phyloP scores from a whole-genome alignment of 2,329 filamentous ascomycete genomes.

The Pseudocercospora cruenta region DNA sequence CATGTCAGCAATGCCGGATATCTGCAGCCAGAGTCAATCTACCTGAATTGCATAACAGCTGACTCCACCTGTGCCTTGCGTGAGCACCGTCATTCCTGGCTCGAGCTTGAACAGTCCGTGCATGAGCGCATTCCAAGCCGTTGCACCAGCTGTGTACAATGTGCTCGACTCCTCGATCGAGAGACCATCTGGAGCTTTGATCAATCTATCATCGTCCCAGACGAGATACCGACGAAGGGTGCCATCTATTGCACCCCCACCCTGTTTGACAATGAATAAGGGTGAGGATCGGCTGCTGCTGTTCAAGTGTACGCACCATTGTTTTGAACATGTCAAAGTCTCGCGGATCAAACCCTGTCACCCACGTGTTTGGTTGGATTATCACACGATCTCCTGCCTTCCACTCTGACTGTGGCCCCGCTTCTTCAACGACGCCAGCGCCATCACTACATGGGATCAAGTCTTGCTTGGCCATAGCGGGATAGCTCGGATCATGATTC shows the following conservation, averaged over 20 bases:
- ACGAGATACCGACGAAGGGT: slow-evolving; percentile 63
- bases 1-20: background rate
- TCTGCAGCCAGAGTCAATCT: background rate
- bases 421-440: slow-evolving; percentile 62
- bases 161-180: slow-evolving; percentile 62
- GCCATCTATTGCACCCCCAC: slow-evolving; percentile 60
- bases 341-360: slow-evolving; percentile 21
- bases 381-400: slow-evolving; percentile 64
- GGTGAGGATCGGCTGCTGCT: background rate
- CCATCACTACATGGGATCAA: slow-evolving; percentile 72
- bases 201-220: slow-evolving; percentile 54
- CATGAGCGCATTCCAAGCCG: slow-evolving; percentile 53
- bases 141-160: slow-evolving; percentile 63
- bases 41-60: slow-evolving; percentile 41
- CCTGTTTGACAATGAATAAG: background rate
- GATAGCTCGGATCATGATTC: slow-evolving; percentile 26
- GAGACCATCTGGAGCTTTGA: slow-evolving; percentile 59
- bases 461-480: slow-evolving; percentile 22
- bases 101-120: slow-evolving; percentile 58
- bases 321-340: slow-evolving; percentile 46
- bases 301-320: background rate
- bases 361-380: slow-evolving; percentile 41
- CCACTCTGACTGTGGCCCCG: slow-evolving; percentile 47
- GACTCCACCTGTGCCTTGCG: slow-evolving; percentile 50
- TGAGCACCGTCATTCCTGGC: slow-evolving; percentile 37